Evolutionary conservation across 2,329 filamentous ascomycete genomes (phyloP).

Genomic region (Hypoxylon rubiginosum): DNA sequence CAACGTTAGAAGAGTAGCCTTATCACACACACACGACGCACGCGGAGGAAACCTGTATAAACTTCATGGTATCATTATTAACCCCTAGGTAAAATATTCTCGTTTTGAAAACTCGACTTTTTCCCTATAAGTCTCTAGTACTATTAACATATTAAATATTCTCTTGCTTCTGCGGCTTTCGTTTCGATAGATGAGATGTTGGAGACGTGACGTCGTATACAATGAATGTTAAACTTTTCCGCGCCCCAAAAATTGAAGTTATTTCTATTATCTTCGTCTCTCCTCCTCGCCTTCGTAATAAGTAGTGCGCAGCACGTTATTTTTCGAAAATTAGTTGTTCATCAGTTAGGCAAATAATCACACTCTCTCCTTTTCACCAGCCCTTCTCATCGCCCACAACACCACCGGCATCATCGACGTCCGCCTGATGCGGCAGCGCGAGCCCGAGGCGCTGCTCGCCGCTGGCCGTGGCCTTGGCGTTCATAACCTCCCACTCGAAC

Average conservation of each 20-base stretch:
- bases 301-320: no score
- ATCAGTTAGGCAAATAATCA: neutral
- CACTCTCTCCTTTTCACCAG: slow-evolving; percentile 23
- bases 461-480: slow-evolving; percentile 66
- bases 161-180: no score
- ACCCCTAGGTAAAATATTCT: slow-evolving; percentile 4
- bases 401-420: slow-evolving; percentile 6
- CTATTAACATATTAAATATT: no score
- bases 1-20: slow-evolving; percentile 37
- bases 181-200: no score
- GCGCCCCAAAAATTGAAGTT: neutral
- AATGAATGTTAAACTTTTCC: neutral
- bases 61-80: slow-evolving; percentile 43
- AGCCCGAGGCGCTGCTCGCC: slow-evolving; percentile 44
- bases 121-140: neutral
- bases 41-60: slow-evolving; percentile 30
- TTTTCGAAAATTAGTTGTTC: neutral
- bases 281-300: neutral
- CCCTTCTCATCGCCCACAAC: slow-evolving; percentile 34
- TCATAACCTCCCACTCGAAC: slow-evolving; percentile 92
- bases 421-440: slow-evolving; percentile 2
- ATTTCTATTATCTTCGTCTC: neutral
- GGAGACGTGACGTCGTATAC: neutral
- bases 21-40: slow-evolving; percentile 8
- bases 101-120: slow-evolving; percentile 2